Conservation (phyloP, 2,329 filamentous ascomycete genomes). For the Aspergillus sp. region DNA sequence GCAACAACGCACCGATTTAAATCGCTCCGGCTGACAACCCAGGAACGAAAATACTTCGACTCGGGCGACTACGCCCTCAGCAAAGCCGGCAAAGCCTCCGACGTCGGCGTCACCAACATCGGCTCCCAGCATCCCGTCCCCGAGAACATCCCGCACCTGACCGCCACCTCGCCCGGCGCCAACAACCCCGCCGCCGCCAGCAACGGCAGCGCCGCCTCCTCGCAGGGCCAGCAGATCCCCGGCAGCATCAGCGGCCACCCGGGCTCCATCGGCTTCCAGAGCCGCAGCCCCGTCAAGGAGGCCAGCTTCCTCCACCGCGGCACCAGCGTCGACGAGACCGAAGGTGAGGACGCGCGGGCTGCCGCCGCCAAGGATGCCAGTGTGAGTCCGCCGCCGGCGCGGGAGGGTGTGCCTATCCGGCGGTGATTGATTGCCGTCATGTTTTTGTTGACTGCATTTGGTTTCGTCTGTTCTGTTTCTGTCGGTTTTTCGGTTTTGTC, state of each 20-base stretch:
- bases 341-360: slow-evolving; percentile 43
- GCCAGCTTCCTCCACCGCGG: slow-evolving; percentile 81
- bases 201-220: slow-evolving; percentile 29
- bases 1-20: no score
- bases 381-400: slow-evolving; percentile 45
- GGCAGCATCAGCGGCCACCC: slow-evolving; percentile 44
- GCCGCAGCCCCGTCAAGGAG: slow-evolving; percentile 86
- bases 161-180: slow-evolving; percentile 57
- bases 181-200: slow-evolving; percentile 33
- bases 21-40: no score
- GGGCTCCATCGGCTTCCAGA: slow-evolving; percentile 47
- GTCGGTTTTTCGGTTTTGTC: slow-evolving; percentile 7
- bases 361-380: slow-evolving; percentile 39
- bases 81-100: slow-evolving; percentile 94
- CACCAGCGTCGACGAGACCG: slow-evolving; percentile 62
- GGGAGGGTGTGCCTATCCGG: slow-evolving; percentile 63
- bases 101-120: slow-evolving; percentile 88
- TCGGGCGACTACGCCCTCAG: slow-evolving; percentile 94
- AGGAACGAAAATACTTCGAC: slow-evolving; percentile 97
- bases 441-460: slow-evolving; percentile 2
- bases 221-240: slow-evolving; percentile 41
- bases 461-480: slow-evolving; percentile 9
- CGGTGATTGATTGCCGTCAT: slow-evolving; percentile 47
- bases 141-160: slow-evolving; percentile 90
- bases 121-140: slow-evolving; percentile 92